Conservation (phyloP, 2,329 filamentous ascomycete species). For the Fusarium tricinctum region DNA sequence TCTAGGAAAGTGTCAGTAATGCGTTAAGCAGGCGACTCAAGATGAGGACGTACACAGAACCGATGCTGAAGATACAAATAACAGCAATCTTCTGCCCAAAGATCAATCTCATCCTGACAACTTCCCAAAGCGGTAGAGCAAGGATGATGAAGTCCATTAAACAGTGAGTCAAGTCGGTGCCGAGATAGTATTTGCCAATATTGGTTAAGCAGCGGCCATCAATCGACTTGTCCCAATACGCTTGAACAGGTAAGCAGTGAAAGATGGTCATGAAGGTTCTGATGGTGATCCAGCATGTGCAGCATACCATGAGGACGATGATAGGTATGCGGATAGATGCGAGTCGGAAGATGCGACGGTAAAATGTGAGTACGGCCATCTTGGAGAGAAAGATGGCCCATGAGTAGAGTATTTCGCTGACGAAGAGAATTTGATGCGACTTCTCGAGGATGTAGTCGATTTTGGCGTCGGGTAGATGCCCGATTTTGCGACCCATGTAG, state of each 20-base stretch:
- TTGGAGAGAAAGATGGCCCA: conserved; percentile 50
- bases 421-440: conserved; percentile 33
- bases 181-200: conserved; percentile 24
- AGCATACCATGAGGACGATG: conserved; percentile 42
- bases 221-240: conserved; percentile 37
- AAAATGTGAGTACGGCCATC: conserved; percentile 50
- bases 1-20: conserved; percentile 3
- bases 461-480: conserved; percentile 6
- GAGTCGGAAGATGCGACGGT: conserved; percentile 49
- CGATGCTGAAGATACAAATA: conserved; percentile 30
- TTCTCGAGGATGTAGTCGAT: conserved; percentile 33
- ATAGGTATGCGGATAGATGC: conserved; percentile 49
- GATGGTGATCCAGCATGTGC: conserved; percentile 49
- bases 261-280: conserved; percentile 41
- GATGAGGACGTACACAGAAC: conserved; percentile 18
- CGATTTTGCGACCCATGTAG: conserved; percentile 35
- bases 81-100: conserved; percentile 37
- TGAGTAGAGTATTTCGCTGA: conserved; percentile 42
- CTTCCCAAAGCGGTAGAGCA: conserved; percentile 25
- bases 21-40: fast-evolving
- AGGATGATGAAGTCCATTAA: conserved; percentile 38
- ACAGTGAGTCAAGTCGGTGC: conserved; percentile 35
- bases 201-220: conserved; percentile 22
- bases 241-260: conserved; percentile 36
- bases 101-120: conserved; percentile 26